Conservation (phyloP, 768 basidiomycete genomes). For the Lentinus tigrinus region DNA sequence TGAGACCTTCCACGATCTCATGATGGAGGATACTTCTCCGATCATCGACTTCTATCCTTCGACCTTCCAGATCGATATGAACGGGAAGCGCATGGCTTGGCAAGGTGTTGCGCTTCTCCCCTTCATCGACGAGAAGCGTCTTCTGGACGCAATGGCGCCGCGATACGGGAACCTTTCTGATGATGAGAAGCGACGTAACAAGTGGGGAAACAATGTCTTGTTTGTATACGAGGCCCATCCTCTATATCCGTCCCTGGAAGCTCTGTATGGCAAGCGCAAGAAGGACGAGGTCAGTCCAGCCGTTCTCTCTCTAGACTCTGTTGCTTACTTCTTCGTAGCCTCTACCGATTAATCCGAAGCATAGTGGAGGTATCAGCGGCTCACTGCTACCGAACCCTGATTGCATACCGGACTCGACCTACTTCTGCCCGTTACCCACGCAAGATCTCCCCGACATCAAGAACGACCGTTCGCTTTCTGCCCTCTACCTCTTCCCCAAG, state of each 20-base stretch:
- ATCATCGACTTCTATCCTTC: constrained; percentile 95
- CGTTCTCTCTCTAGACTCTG: not conserved
- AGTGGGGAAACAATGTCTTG: constrained; percentile 79
- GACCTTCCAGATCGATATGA: constrained; percentile 97
- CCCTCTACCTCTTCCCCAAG: constrained; percentile 84
- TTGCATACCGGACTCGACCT: constrained; percentile 90
- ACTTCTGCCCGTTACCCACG: constrained; percentile 66
- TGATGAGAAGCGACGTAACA: constrained; percentile 82
- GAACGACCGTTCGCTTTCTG: constrained; percentile 86
- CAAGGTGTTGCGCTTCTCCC: constrained; percentile 96
- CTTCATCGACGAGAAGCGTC: constrained; percentile 85
- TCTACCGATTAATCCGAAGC: constrained; percentile 60
- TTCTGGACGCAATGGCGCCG: constrained; percentile 80
- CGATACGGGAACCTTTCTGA: constrained; percentile 67
- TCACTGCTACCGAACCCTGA: constrained; percentile 79
- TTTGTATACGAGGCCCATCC: constrained; percentile 84
- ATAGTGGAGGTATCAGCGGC: constrained; percentile 81
- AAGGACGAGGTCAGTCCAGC: constrained; percentile 61
- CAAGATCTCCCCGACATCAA: constrained; percentile 73
- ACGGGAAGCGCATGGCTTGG: constrained; percentile 99
- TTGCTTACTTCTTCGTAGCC: constrained; percentile 49
- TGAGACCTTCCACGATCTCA: constrained; percentile 77
- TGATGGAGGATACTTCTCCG: constrained; percentile 84
- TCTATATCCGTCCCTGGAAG: constrained; percentile 84
- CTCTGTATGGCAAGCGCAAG: constrained; percentile 88